Base-by-base conservation (phyloP, 331 rosid genomes). In the Pyracantha coccinea region DNA sequence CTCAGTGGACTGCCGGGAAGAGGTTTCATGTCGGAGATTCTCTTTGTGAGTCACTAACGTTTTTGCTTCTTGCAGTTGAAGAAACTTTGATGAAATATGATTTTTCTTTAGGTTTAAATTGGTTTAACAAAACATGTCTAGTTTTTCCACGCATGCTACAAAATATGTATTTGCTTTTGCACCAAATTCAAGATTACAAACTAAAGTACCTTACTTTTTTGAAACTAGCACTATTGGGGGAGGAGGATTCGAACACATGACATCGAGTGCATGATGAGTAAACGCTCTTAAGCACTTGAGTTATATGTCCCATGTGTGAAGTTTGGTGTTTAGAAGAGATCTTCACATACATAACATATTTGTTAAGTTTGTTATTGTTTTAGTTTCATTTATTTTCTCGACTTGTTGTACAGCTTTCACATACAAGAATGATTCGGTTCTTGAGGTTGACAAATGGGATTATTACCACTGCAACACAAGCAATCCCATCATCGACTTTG, bases 11-110 rank as follows among this genome's bases (percentile, higher is more conserved):
- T 69, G 59, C 79, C 65, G 61, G 25, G 11, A 83, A 88, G 77
- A 75, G 98, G 32, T 93, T 93, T 45, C 95, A 87, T 29, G 54
- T 93, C 4, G 97, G 96, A 66, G 98, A 93, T 72, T 81, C 92
- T 74, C 93, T 93, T 1, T 78, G 98, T 93, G 57, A 86, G 87
- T 82, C 25, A 23, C 64, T 2, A 29, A 4, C 1, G 45, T 38
- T 25, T 15, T 33, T 8, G 19, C 13, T 12, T 25, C 14, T 20
- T 54, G 12, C 11, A 16, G 45, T 63, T 63, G 24, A 29, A 3
- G 7, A 63, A 63, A 63, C 21, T 16, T 63, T 29, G 68, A 63
- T 29, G 41, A 38, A 28, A 16, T 52, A 52, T 38, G 45, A 38
- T 38, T 38, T 38, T 38, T 10, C 14, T 10, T 2, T 38, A 38